Percentiles rank a stretch among this genome's conserved stretches.
Conservation (phyloP, 768 basidiomycete species). For the Mycena leptocephala region DNA sequence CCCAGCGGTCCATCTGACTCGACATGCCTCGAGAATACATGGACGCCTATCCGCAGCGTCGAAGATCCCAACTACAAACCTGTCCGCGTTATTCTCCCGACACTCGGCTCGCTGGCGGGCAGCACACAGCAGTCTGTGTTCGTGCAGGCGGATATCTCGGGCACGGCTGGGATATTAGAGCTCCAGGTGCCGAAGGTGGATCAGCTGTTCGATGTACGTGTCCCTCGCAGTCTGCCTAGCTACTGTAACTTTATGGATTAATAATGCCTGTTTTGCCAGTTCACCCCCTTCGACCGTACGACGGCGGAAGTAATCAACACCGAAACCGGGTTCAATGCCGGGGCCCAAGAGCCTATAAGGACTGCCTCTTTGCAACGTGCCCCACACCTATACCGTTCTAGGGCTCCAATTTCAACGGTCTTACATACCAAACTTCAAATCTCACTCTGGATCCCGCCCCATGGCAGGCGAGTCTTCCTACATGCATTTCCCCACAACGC, state of each 20-base stretch:
- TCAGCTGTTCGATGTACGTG: not conserved
- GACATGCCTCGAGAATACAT: not conserved
- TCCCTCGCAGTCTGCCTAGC: not conserved
- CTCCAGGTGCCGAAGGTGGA: not conserved
- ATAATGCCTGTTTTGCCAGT: not conserved
- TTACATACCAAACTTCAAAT: not conserved
- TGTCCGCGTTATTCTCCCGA: not conserved
- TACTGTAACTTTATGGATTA: not conserved
- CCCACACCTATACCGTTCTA: not conserved
- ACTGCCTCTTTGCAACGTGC: not conserved
- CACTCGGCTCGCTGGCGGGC: not conserved
- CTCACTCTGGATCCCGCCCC: not conserved
- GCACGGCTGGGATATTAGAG: not conserved
- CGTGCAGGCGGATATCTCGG: not conserved
- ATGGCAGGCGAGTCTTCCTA: not conserved
- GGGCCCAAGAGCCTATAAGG: not conserved
- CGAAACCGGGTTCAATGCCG: not conserved
- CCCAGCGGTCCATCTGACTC: not conserved
- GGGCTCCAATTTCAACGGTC: not conserved
- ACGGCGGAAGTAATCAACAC: not conserved
- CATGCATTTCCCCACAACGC: not conserved
- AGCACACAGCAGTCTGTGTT: not conserved
- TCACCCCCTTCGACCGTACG: not conserved
- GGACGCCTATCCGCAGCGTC: not conserved
- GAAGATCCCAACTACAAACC: not conserved